These are phyloP conservation scores for Thermomucor indicae-seudaticae DNA, from an alignment of 371 early-diverging fungal genomes.

Conservation along the genomic window DNA sequence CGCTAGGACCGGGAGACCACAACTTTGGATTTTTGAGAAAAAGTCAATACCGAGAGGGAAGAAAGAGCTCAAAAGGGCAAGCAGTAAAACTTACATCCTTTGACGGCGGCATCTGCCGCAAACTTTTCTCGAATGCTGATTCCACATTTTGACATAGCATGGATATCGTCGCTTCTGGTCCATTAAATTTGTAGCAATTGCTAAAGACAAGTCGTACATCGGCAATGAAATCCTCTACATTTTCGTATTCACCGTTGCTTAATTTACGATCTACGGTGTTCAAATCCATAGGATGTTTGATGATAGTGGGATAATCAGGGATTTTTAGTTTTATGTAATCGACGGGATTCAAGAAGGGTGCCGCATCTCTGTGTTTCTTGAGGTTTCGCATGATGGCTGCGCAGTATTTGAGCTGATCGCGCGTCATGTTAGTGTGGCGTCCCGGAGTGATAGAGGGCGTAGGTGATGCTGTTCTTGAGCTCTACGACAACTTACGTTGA, in stretches of 20 bases:
- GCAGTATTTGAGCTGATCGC: conserved; percentile 81
- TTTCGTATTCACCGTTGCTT: conserved; percentile 63
- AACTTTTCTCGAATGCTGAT: conserved; percentile 63
- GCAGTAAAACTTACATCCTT: conserved; percentile 23
- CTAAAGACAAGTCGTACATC: conserved; percentile 79
- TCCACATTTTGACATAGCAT: conserved; percentile 72
- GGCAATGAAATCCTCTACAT: conserved; percentile 63
- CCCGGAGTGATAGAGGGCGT: conserved; percentile 20
- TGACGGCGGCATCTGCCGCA: conserved; percentile 65
- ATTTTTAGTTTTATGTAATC: conserved; percentile 89
- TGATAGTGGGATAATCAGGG: conserved; percentile 91
- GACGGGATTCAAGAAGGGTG: conserved; percentile 90
- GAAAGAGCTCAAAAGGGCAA: background rate
- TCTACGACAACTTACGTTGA: background rate
- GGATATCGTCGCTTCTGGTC: conserved; percentile 71
- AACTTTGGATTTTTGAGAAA: too few species aligned
- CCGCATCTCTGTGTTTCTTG: conserved; percentile 70
- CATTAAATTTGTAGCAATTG: conserved; percentile 95
- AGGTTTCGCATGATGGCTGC: conserved; percentile 67
- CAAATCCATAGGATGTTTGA: conserved; percentile 98
- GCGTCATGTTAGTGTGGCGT: conserved; percentile 52
- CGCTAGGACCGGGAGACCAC: conserved; percentile 9
- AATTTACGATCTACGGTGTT: conserved; percentile 90
- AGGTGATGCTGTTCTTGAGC: conserved; percentile 9
- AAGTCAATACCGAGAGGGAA: background rate